Conservation (phyloP, 2,329 filamentous ascomycete species). For the Beauveria sp. region DNA sequence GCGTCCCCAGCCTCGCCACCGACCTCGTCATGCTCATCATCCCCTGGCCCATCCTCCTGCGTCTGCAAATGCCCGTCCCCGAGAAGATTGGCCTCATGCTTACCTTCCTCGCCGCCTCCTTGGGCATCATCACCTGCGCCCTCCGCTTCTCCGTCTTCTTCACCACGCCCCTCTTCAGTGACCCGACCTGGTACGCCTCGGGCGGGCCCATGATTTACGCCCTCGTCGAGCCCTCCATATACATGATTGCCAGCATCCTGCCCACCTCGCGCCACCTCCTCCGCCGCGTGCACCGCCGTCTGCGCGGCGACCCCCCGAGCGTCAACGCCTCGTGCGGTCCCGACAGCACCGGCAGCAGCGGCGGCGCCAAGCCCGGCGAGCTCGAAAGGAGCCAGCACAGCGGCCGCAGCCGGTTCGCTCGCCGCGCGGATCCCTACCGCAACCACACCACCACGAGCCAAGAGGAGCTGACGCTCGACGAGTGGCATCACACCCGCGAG, state of each 20-base stretch:
- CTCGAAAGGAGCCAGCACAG: neutral
- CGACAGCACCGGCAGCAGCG: neutral
- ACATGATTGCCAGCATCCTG: constrained; percentile 14
- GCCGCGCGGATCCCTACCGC: neutral
- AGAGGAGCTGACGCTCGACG: constrained; percentile 10
- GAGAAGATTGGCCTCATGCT: constrained; percentile 11
- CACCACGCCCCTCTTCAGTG: constrained; percentile 11
- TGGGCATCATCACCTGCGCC: constrained; percentile 13
- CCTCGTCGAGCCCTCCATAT: constrained; percentile 13
- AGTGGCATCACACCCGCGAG: constrained; percentile 4
- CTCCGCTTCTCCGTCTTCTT: constrained; percentile 14
- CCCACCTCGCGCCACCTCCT: constrained; percentile 11
- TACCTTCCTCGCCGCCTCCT: constrained; percentile 11
- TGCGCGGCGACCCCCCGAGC: neutral
- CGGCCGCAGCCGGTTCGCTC: neutral
- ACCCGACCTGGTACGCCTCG: constrained; percentile 14
- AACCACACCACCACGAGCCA: constrained; percentile 1
- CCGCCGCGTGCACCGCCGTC: neutral
- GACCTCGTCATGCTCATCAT: constrained; percentile 12
- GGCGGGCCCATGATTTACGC: constrained; percentile 14
- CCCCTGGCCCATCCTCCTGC: constrained; percentile 12
- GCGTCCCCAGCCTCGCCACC: constrained; percentile 13
- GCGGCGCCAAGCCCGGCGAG: neutral
- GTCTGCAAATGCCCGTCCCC: constrained; percentile 10
- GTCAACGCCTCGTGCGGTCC: neutral